phyloP scores from a whole-genome alignment of 306 rosid species.

The Pyrus betulifolia region DNA sequence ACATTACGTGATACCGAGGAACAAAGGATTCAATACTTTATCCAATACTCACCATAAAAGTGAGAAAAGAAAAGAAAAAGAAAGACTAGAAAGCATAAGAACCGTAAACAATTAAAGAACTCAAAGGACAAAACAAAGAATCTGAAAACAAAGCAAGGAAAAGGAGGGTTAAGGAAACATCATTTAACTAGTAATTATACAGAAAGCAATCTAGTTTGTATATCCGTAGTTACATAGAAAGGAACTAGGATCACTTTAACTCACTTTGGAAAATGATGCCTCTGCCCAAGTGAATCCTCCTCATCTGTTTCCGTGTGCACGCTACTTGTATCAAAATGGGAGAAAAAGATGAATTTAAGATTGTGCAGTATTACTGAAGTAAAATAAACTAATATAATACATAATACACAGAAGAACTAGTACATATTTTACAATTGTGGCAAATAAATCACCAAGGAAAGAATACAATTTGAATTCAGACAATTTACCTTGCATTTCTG shows the following conservation, averaged over 20 bases:
- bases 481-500: neutral
- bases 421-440: neutral
- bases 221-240: slow-evolving; percentile 3
- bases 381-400: neutral
- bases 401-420: neutral
- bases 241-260: slow-evolving; percentile 26
- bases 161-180: neutral
- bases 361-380: neutral
- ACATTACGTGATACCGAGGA: neutral
- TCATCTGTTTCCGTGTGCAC: slow-evolving; percentile 31
- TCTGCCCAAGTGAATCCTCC: slow-evolving; percentile 31
- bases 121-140: neutral
- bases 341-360: neutral
- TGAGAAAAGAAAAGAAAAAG: neutral
- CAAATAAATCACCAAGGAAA: neutral
- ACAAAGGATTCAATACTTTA: neutral
- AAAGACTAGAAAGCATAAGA: neutral
- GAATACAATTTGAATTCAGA: neutral
- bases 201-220: neutral
- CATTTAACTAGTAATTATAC: neutral
- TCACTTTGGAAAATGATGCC: slow-evolving; percentile 71
- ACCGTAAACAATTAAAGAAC: neutral
- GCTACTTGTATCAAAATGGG: slow-evolving; percentile 18
- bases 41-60: neutral
- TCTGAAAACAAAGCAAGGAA: neutral